Evolutionary conservation across 83 land plant genomes (phyloP), one percentile per base, ranked within the genome.

Genomic region (Larix sibirica): DNA sequence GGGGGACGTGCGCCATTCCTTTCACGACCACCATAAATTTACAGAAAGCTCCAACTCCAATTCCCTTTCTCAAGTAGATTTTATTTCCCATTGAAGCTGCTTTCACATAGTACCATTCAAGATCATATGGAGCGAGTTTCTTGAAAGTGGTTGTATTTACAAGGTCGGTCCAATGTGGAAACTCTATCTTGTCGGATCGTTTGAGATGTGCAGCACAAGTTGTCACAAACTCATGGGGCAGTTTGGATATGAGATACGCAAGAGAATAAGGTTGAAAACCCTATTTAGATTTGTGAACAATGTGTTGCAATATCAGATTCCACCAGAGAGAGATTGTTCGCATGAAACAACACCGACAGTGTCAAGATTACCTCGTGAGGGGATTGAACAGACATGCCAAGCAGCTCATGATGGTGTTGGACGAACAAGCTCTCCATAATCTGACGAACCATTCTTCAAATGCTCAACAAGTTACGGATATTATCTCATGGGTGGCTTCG

Each of bases 21-120:
- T 88, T 92, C 85, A 78, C 96, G 89, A 1, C 98, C 98, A 68
- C 98, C 98, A 83, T 95, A 95, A 33, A 95, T 80, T 92, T 94
- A 36, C 85, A 83, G 86, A 95, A 95, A 59, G 91, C 95, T 64
- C 96, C 96, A 23, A 95, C 98, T 66, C 98, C 96, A 84, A 88
- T 91, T 24, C 96, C 95, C 58, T 86, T 87, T 61, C 93, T 87
- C 83, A 94, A 58, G 80, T 94, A 94, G 79, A 94, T 92, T 80
- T 94, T 94, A 87, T 95, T 92, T 18, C 93, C 96, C 89, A 0
- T 2, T 63, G 66, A n/a, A n/a, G 6, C 18, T 5, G 78, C 69
- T 33, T 78, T 50, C 20, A 80, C 67, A 21, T 78, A 79, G 77
- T 74, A 83, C 85, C 85, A 83, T 33, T 83, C 82, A 10, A 83